Conservation (phyloP, 164 flowering plant genomes). For the Vitis amurensis region DNA sequence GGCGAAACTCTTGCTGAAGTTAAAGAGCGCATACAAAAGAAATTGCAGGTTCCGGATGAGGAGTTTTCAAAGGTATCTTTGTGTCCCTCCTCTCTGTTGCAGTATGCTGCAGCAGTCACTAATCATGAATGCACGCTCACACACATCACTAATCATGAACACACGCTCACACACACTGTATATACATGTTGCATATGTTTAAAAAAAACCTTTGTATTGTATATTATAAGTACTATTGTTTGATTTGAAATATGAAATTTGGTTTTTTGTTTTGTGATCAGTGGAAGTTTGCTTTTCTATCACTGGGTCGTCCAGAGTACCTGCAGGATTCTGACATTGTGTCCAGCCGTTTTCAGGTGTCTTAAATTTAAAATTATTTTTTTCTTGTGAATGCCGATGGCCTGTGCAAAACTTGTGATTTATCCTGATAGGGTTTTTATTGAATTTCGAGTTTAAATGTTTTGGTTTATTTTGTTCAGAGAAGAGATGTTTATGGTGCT, state of each 20-base stretch:
- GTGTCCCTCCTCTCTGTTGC: neutral
- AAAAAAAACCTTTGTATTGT: too few species aligned
- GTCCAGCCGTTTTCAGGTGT: conserved; percentile 84
- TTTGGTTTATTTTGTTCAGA: conserved; percentile 34
- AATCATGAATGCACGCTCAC: too few species aligned
- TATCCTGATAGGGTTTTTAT: neutral
- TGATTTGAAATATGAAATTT: neutral
- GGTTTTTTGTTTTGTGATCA: conserved; percentile 18
- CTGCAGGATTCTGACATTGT: conserved; percentile 77
- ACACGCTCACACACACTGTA: too few species aligned
- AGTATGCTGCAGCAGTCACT: too few species aligned
- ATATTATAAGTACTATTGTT: neutral
- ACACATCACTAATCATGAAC: too few species aligned
- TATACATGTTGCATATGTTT: too few species aligned
- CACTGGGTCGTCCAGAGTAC: conserved; percentile 87
- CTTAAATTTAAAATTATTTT: neutral
- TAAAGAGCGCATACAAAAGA: conserved; percentile 84
- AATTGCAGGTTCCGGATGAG: conserved; percentile 88
- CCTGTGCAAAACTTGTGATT: neutral
- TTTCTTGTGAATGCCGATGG: neutral
- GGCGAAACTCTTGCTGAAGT: conserved; percentile 92
- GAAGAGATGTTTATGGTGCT: conserved; percentile 95
- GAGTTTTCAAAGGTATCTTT: conserved; percentile 79
- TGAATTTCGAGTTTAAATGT: neutral
- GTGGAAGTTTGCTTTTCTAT: conserved; percentile 95